A percentile compares a stretch with the other conserved stretches of the same genome.
phyloP scores from a whole-genome alignment of 2,329 filamentous ascomycete species.

The Cercospora zeae-maydis region DNA sequence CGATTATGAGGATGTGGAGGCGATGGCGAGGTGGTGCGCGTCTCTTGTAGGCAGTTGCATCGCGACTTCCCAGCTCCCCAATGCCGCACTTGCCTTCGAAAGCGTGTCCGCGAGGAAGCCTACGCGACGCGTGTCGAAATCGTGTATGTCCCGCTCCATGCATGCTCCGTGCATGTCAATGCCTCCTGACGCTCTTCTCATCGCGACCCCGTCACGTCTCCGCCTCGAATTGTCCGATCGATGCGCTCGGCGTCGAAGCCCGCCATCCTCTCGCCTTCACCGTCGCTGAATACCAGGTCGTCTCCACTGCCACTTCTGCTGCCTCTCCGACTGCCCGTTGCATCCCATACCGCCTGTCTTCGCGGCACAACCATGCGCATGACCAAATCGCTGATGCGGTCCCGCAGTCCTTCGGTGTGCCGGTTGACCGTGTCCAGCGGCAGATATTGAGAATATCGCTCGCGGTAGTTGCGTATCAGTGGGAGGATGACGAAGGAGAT shows the following conservation, averaged over 20 bases:
- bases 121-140: neutral
- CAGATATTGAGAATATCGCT: conserved; percentile 46
- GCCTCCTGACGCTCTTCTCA: conserved; percentile 9
- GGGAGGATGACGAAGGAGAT: conserved; percentile 43
- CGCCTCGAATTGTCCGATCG: conserved; percentile 39
- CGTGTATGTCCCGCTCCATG: neutral
- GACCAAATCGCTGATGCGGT: conserved; percentile 37
- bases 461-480: conserved; percentile 44
- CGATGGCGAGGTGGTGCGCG: neutral
- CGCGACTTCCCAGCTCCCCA: neutral
- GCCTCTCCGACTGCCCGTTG: conserved; percentile 21
- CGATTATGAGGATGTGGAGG: neutral
- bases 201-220: conserved; percentile 22
- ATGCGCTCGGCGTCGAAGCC: conserved; percentile 41
- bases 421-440: conserved; percentile 32
- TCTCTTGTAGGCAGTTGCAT: neutral
- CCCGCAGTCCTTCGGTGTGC: conserved; percentile 29
- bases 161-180: neutral
- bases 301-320: conserved; percentile 23
- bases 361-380: conserved; percentile 35
- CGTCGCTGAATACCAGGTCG: conserved; percentile 42
- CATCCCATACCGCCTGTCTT: conserved; percentile 31
- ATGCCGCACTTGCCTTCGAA: neutral
- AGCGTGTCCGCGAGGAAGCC: neutral
- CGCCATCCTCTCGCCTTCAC: conserved; percentile 48